These are phyloP conservation scores for Micractinium sp. DNA, from an alignment of 139 green algal genomes.

Conservation along the genomic window DNA sequence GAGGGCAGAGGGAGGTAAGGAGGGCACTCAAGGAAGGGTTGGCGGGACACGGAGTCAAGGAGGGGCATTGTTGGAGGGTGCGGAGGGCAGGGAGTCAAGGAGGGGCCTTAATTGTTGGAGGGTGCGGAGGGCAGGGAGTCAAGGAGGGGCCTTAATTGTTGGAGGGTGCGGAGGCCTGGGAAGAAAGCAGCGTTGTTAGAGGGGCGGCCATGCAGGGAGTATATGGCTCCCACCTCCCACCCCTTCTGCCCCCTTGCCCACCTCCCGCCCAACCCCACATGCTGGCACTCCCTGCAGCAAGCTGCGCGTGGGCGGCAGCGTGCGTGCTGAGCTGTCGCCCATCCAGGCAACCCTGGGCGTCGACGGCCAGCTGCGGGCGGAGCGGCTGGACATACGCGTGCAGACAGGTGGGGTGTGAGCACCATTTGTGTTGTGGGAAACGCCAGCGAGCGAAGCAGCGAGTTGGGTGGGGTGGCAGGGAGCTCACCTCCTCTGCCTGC, in stretches of 20 bases:
- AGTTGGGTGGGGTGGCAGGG: background rate
- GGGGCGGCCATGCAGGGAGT: too few relatives aligned
- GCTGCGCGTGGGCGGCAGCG: background rate
- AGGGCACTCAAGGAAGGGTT: too few relatives aligned
- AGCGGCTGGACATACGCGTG: conserved; percentile 22
- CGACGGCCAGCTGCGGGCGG: background rate
- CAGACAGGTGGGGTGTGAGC: background rate
- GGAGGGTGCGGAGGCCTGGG: too few relatives aligned
- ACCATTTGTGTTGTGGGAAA: background rate
- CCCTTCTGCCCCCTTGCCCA: background rate
- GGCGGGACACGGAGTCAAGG: too few relatives aligned
- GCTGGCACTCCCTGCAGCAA: background rate
- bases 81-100: too few relatives aligned
- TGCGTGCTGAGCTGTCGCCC: conserved; percentile 16
- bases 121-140: too few relatives aligned
- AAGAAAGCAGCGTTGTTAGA: too few relatives aligned
- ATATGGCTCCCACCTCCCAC: background rate
- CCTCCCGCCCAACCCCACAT: background rate
- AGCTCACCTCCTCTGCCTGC: too few relatives aligned
- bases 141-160: too few relatives aligned
- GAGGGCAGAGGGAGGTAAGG: too few relatives aligned
- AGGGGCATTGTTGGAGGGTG: too few relatives aligned
- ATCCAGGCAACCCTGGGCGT: conserved; percentile 1
- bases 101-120: too few relatives aligned
- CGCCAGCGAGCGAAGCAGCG: background rate